These are phyloP conservation scores for Zygosaccharomyces bisporus DNA, from an alignment of 805 yeast genomes.

Conservation along the genomic window DNA sequence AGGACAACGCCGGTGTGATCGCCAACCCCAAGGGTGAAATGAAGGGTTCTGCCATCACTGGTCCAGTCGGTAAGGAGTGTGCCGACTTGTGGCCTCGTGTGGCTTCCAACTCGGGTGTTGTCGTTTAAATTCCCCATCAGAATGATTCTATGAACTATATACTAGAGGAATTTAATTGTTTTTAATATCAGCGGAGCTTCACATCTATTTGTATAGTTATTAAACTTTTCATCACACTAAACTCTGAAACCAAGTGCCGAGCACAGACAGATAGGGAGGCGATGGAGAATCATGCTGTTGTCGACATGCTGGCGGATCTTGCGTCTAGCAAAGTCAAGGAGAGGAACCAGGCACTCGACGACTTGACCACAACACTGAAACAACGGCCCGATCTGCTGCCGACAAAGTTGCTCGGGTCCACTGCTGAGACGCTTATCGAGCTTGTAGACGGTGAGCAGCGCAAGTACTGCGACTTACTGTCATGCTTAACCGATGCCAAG, in stretches of 20 bases:
- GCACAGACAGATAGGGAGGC: neutral
- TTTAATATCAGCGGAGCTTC: conserved; percentile 13
- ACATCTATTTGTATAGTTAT: conserved; percentile 16
- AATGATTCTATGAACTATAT: conserved; percentile 15
- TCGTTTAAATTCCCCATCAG: conserved; percentile 61
- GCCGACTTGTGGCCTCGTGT: conserved; percentile 99
- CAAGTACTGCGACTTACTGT: conserved; percentile 17
- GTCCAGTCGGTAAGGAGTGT: conserved; percentile 99
- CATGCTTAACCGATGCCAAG: conserved; percentile 10
- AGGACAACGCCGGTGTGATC: conserved; percentile 99
- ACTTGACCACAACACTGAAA: conserved; percentile 34
- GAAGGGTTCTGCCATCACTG: conserved; percentile 99
- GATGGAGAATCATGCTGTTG: conserved; percentile 18
- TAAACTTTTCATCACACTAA: conserved; percentile 1
- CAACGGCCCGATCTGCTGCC: conserved; percentile 24
- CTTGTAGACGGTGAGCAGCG: conserved; percentile 39
- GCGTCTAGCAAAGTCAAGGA: conserved; percentile 52
- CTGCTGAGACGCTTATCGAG: conserved; percentile 32
- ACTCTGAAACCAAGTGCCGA: neutral
- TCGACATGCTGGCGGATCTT: conserved; percentile 27
- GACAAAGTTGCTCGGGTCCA: conserved; percentile 20
- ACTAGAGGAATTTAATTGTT: conserved; percentile 18
- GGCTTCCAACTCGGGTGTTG: conserved; percentile 99
- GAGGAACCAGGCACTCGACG: conserved; percentile 48
- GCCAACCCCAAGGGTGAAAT: conserved; percentile 99